Percentiles rank a stretch among this genome's conserved stretches.
These are phyloP conservation scores for Mycena amicta DNA, from an alignment of 768 basidiomycete genomes.

Conservation along the genomic window DNA sequence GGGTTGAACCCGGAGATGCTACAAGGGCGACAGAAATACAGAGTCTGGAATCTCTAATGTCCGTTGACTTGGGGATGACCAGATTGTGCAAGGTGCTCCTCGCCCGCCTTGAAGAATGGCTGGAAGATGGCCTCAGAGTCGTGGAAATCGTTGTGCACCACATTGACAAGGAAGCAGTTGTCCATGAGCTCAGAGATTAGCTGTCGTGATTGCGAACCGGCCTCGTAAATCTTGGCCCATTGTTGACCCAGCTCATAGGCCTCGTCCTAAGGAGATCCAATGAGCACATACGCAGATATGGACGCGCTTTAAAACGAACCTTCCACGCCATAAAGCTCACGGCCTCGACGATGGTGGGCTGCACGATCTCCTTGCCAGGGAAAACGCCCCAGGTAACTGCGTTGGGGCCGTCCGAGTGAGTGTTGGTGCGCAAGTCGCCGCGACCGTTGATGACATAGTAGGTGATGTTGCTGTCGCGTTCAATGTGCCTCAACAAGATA, in stretches of 20 bases:
- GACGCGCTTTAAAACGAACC: constrained; percentile 41
- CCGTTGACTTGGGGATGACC: constrained; percentile 45
- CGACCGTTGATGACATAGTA: constrained; percentile 98
- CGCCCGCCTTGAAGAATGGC: constrained; percentile 81
- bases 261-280: constrained; percentile 72
- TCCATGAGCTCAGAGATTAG: constrained; percentile 82
- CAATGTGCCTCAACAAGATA: constrained; percentile 77
- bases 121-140: constrained; percentile 80
- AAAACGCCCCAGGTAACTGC: constrained; percentile 99
- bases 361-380: constrained; percentile 94
- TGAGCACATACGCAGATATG: constrained; percentile 7
- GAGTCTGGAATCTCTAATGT: constrained; percentile 30
- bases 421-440: constrained; percentile 94
- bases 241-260: constrained; percentile 90
- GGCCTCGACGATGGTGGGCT: constrained; percentile 95
- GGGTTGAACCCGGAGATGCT: constrained; percentile 82
- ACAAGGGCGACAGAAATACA: constrained; percentile 19
- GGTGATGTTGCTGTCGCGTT: constrained; percentile 84
- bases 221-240: constrained; percentile 88
- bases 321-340: constrained; percentile 99
- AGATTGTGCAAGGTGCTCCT: constrained; percentile 51
- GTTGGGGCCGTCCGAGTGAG: constrained; percentile 91
- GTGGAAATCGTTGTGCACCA: constrained; percentile 96
- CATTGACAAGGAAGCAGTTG: constrained; percentile 83
- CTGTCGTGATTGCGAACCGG: constrained; percentile 71